A percentile compares a stretch with the other conserved stretches of the same genome.
Evolutionary conservation across 441 rosid species (phyloP).

Genomic region (Populus hybrid): DNA sequence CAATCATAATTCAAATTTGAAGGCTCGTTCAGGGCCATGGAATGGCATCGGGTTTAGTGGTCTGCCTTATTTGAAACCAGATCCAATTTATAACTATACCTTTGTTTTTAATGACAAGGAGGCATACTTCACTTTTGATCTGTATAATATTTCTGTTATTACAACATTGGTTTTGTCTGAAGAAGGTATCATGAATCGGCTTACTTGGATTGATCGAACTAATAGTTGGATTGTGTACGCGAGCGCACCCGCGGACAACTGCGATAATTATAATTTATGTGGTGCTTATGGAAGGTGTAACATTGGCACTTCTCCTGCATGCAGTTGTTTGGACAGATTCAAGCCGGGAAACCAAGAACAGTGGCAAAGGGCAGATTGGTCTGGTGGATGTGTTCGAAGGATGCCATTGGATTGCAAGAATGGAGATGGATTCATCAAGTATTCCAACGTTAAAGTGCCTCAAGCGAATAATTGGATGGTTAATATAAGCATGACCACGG

Average conservation of each 20-base stretch:
- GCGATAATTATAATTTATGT: no score
- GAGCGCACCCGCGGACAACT: background rate
- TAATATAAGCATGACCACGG: background rate
- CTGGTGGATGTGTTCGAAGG: background rate
- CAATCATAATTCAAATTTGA: background rate
- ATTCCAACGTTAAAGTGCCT: background rate
- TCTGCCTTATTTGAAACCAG: background rate
- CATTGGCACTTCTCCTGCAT: background rate
- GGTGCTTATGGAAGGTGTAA: background rate
- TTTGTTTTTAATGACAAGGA: background rate
- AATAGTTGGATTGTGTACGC: background rate
- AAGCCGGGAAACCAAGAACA: background rate
- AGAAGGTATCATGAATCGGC: background rate
- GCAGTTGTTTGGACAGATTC: background rate
- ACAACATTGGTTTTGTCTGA: background rate
- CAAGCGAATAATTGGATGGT: background rate
- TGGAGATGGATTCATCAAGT: background rate
- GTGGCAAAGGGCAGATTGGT: background rate
- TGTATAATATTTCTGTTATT: background rate
- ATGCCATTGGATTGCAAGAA: background rate
- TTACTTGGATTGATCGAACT: background rate
- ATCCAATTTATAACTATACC: background rate
- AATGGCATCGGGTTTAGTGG: background rate
- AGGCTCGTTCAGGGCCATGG: slow-evolving; percentile 10
- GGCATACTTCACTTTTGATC: background rate